phyloP scores from a whole-genome alignment of 2,329 filamentous ascomycete genomes.

The Didymosphaeria variabile region DNA sequence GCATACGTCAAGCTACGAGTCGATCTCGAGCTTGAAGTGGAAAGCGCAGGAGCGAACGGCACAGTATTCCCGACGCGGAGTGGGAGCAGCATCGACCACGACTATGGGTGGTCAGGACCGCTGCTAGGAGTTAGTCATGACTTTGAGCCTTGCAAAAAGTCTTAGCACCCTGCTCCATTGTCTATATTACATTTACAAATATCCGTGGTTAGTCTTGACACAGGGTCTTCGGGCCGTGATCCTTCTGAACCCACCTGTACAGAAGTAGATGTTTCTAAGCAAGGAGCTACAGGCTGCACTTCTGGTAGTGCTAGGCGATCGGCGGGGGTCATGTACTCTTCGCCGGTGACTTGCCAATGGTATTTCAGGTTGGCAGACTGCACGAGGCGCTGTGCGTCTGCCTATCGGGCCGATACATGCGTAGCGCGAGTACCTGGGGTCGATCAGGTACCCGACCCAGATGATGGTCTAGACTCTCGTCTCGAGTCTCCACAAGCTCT shows the following conservation, averaged over 20 bases:
- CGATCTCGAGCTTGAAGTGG: not conserved
- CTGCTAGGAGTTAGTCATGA: conserved; percentile 5
- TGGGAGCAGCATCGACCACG: not conserved
- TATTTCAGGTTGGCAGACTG: not conserved
- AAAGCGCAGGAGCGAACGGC: not conserved
- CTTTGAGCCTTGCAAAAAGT: conserved; percentile 1
- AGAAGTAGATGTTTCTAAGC: not conserved
- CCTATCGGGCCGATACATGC: not conserved
- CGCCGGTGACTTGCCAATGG: not conserved
- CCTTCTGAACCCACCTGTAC: not conserved
- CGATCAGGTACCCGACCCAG: not conserved
- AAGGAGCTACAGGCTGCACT: not conserved
- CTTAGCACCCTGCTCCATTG: not conserved
- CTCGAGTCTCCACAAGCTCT: not conserved
- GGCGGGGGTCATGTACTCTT: not conserved
- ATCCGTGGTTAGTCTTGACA: not conserved
- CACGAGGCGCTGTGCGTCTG: not conserved
- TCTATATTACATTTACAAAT: not conserved
- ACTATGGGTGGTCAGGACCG: not conserved
- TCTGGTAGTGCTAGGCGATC: not conserved
- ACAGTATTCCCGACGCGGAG: conserved; percentile 1
- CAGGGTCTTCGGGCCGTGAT: not conserved
- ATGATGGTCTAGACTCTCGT: not conserved
- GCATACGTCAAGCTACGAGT: conserved; percentile 1
- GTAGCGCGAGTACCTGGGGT: not conserved